Base-by-base conservation (phyloP, 768 basidiomycete species). In the Naganishia vishniacii region DNA sequence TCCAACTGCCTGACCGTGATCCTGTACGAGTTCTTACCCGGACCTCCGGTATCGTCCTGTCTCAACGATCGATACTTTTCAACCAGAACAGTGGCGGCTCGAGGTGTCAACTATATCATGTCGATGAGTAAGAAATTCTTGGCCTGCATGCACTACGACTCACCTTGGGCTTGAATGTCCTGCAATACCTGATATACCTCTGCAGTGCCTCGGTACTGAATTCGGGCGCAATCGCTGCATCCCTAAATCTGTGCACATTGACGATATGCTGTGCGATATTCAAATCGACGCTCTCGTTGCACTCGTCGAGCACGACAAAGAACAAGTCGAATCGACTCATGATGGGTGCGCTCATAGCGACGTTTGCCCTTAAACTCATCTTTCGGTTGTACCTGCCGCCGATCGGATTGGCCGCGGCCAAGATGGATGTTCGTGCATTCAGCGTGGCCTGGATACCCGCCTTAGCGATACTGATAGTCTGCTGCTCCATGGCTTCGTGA, bases 401-500 rank as follows among this genome's bases (percentile, higher is more conserved):
- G n/a, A 97, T 82, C 6, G 95, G 95, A 78, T 99, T 99, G 5
- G 95, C 94, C 28, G 95, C 95, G 1, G 95, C 95, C 26, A 99
- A 84, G 68, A 99, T 98, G 4, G 91, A 93, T 0, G 95, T 98
- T 12, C 95, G 86, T 0, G 95, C 95, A 71, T 99, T 99, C 61
- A 99, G 83, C 0, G 95, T 99, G 0, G 95, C 94, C 71, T 98
- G 94, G 69, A 99, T 99, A 62, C 95, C 95, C 1, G 95, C 95
- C 77, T 99, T 99, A 44, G 95, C 95, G 68, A 98, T 97, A 29
- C 92, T 95, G 71, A 98, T 97, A 0, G 94, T 98, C 80, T 97
- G 93, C 79, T 98, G 94, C 85, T 98, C 94, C 94, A 98, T 98
- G 8, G 94, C 94, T 82, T 98, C 94, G 82, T 99, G 95, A 71